Conservation (phyloP, 129 eudicot genomes). For the Tagetes erecta region DNA sequence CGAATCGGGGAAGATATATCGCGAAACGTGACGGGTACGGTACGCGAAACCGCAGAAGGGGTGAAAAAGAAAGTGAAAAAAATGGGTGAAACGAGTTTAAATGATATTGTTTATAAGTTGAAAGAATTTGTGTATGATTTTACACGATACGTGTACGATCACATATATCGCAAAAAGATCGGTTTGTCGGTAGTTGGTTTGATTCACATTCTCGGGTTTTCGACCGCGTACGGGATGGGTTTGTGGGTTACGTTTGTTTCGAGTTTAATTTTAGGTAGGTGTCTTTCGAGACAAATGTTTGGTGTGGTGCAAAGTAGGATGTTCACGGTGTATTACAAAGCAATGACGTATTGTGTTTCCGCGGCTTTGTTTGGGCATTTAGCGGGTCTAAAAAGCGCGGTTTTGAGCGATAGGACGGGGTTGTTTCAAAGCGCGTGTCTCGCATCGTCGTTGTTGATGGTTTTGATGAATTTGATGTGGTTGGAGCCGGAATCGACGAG, state of each 20-base stretch:
- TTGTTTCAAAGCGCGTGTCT: conserved; percentile 52
- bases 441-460: conserved; percentile 39
- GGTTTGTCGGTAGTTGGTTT: conserved; percentile 31
- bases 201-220: conserved; percentile 62
- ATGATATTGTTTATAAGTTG: conserved; percentile 18
- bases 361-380: conserved; percentile 62
- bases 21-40: conserved; percentile 17
- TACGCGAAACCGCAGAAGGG: background rate
- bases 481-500: conserved; percentile 81
- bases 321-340: conserved; percentile 66
- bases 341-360: conserved; percentile 56
- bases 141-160: background rate
- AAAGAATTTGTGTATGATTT: conserved; percentile 24
- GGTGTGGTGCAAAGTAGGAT: conserved; percentile 76
- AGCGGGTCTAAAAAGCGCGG: conserved; percentile 23
- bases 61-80: conserved; percentile 20
- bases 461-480: conserved; percentile 48
- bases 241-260: conserved; percentile 79
- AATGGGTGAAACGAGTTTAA: conserved; percentile 30
- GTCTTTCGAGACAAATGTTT: conserved; percentile 62
- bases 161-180: background rate
- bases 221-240: conserved; percentile 65
- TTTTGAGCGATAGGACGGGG: conserved; percentile 25
- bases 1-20: conserved; percentile 15
- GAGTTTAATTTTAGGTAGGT: conserved; percentile 57